These are phyloP conservation scores for Microsporum canis DNA, from an alignment of 2,329 filamentous ascomycete species.

Conservation along the genomic window DNA sequence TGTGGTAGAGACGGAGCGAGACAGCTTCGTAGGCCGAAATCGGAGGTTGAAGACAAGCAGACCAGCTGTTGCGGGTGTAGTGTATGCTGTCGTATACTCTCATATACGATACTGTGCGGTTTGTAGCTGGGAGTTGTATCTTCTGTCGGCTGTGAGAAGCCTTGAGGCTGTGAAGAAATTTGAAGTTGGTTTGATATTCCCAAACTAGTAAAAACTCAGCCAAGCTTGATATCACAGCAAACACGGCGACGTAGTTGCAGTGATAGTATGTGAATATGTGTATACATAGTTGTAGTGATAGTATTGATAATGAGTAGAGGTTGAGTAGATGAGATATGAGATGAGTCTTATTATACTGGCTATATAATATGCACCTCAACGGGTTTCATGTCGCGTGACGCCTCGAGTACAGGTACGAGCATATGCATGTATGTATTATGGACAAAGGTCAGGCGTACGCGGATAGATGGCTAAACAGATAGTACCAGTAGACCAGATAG, in stretches of 20 bases:
- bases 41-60: background rate
- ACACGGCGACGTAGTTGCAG: no score
- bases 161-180: no score
- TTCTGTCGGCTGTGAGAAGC: no score
- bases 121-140: no score
- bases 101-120: no score
- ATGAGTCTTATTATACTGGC: background rate
- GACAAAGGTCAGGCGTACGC: background rate
- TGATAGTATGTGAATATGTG: background rate
- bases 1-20: background rate
- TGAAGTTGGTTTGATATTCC: no score
- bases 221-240: no score
- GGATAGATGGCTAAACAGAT: background rate
- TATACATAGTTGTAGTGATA: no score
- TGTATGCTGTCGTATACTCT: no score
- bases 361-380: background rate
- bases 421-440: background rate
- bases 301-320: background rate
- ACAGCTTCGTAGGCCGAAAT: background rate
- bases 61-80: background rate
- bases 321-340: background rate
- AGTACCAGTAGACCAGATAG: background rate
- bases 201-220: no score
- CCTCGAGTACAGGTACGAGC: background rate
- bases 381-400: background rate